Evolutionary conservation across 2,329 filamentous ascomycete species (phyloP).

Genomic region (Cordyceps cateniannulata): DNA sequence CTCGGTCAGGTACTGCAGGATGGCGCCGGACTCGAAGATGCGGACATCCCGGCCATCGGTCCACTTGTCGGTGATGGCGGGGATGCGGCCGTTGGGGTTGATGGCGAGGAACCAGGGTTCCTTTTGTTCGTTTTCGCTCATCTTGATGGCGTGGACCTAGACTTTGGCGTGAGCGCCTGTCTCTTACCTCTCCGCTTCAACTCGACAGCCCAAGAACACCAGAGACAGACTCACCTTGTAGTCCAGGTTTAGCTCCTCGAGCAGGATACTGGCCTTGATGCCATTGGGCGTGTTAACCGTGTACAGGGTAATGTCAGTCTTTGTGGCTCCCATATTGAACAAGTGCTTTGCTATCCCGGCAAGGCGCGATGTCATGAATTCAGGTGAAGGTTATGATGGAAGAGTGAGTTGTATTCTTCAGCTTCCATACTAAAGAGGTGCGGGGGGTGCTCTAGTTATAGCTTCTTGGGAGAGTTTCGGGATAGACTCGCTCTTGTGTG

Average conservation of each 20-base stretch:
- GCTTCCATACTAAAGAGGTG: neutral
- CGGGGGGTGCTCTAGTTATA: constrained; percentile 2
- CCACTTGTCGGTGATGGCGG: constrained; percentile 75
- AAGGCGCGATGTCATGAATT: constrained; percentile 22
- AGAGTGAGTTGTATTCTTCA: neutral
- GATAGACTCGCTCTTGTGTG: neutral
- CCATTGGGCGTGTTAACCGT: constrained; percentile 82
- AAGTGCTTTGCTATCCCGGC: constrained; percentile 21
- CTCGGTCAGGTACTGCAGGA: constrained; percentile 77
- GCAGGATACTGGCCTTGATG: constrained; percentile 78
- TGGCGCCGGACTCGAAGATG: constrained; percentile 77
- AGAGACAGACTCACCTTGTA: constrained; percentile 55
- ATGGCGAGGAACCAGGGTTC: constrained; percentile 83
- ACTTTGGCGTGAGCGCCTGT: neutral
- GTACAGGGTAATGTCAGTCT: constrained; percentile 69
- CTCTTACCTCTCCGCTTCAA: neutral
- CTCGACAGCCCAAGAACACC: neutral
- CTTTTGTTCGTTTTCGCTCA: constrained; percentile 72
- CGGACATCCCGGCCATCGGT: constrained; percentile 65
- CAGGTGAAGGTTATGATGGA: neutral
- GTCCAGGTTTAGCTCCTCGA: constrained; percentile 79
- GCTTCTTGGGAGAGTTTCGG: neutral
- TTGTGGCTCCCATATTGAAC: constrained; percentile 24
- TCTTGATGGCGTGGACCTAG: constrained; percentile 56
- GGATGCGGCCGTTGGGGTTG: constrained; percentile 90